These are phyloP conservation scores for Fusarium succisae DNA, from an alignment of 2,329 filamentous ascomycete species.

Conservation along the genomic window DNA sequence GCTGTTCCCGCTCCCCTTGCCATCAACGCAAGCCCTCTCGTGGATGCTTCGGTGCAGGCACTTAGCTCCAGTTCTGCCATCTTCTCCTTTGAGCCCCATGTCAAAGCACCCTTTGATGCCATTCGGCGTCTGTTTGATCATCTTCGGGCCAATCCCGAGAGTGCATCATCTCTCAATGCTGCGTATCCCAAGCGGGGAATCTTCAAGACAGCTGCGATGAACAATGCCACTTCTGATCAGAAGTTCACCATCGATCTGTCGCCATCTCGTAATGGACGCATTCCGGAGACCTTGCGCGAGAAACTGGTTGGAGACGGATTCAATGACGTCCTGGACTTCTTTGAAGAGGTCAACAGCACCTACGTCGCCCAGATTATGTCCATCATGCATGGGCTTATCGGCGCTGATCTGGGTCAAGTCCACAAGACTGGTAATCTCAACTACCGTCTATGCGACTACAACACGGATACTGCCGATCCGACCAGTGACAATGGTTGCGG, in stretches of 20 bases:
- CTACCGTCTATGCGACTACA: not conserved
- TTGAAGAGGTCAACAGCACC: not conserved
- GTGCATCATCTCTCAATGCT: not conserved
- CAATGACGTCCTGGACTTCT: not conserved
- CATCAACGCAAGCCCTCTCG: not conserved
- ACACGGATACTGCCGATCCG: not conserved
- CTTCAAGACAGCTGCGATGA: not conserved
- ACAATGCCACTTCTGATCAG: not conserved
- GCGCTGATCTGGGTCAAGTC: not conserved
- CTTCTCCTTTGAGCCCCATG: not conserved
- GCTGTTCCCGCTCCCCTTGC: not conserved
- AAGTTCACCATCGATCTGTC: constrained; percentile 3
- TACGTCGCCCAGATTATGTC: not conserved
- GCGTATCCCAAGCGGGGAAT: not conserved
- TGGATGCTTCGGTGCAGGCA: not conserved
- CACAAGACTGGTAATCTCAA: not conserved
- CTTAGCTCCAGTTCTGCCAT: not conserved
- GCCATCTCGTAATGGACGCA: not conserved
- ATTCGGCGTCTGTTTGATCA: not conserved
- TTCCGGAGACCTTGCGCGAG: not conserved
- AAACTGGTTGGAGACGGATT: not conserved
- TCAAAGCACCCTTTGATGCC: not conserved
- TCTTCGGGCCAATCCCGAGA: not conserved
- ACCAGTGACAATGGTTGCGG: not conserved
- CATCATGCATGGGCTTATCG: not conserved